Evolutionary conservation across 768 basidiomycete species (phyloP).

Genomic region (Pholiota conissans): DNA sequence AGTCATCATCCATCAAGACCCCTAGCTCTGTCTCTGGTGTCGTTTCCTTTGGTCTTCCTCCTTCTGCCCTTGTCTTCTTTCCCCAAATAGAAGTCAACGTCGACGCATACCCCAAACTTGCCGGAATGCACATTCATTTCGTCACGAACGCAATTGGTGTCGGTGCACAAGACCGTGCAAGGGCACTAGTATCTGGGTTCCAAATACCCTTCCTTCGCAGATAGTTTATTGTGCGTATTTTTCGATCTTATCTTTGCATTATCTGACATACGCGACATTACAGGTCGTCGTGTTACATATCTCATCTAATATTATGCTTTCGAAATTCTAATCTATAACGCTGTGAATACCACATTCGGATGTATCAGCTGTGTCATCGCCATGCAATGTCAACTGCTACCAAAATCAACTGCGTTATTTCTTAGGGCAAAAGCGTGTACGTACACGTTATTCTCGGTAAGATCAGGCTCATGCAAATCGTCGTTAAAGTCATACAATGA

Average conservation of each 20-base stretch:
- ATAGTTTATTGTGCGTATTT: conserved; percentile 28
- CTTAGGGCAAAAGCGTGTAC: no score
- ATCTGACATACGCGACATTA: no score
- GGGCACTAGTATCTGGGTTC: conserved; percentile 87
- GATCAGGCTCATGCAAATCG: no score
- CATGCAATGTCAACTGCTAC: no score
- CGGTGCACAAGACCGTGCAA: conserved; percentile 89
- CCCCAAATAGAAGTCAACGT: conserved; percentile 95
- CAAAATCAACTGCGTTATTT: no score
- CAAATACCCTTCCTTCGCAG: conserved; percentile 79
- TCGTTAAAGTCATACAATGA: no score
- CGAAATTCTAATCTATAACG: no score
- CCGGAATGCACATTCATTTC: conserved; percentile 95
- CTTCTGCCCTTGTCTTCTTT: conserved; percentile 85
- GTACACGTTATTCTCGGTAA: no score
- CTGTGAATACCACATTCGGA: no score
- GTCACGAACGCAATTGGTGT: conserved; percentile 84
- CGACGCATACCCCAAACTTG: conserved; percentile 81
- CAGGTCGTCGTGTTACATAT: no score
- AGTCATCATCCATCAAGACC: conserved; percentile 66
- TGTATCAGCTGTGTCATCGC: no score
- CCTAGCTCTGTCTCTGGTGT: conserved; percentile 84
- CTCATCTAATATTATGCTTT: no score
- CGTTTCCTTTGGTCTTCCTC: conserved; percentile 84
- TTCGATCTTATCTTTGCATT: background rate